Percentiles rank a stretch among this genome's conserved stretches.
These are phyloP conservation scores for Schizosaccharomyces pombe DNA, from an alignment of 805 yeast species.

Conservation along the genomic window DNA sequence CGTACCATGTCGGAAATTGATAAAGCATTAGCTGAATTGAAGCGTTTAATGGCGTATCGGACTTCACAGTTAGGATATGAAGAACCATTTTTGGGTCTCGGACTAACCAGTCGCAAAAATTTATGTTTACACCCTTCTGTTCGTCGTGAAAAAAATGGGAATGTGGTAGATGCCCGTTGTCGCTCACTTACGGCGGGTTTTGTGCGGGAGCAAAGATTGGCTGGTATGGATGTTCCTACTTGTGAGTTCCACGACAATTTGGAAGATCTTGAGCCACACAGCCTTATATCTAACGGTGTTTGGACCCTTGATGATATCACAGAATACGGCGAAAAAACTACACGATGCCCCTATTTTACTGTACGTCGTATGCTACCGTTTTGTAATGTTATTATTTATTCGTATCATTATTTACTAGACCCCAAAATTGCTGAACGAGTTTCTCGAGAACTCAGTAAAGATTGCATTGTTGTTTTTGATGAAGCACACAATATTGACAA, in stretches of 20 bases:
- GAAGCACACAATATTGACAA: conserved; percentile 95
- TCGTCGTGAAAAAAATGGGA: conserved; percentile 70
- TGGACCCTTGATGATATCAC: conserved; percentile 74
- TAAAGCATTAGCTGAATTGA: conserved; percentile 80
- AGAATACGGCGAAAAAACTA: conserved; percentile 51
- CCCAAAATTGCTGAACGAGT: conserved; percentile 95
- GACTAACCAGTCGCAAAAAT: conserved; percentile 83
- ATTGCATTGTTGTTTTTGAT: conserved; percentile 82
- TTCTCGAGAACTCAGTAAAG: conserved; percentile 73
- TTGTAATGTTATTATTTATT: conserved; percentile 83
- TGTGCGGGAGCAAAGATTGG: conserved; percentile 40
- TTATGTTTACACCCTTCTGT: conserved; percentile 77
- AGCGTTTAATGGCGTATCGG: conserved; percentile 68
- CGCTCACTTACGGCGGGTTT: conserved; percentile 86
- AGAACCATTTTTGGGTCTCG: conserved; percentile 85
- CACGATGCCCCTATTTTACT: conserved; percentile 88
- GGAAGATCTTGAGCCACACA: conserved; percentile 65
- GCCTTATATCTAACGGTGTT: conserved; percentile 77
- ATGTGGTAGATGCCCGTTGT: conserved; percentile 86
- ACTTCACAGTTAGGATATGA: conserved; percentile 57
- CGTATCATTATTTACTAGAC: conserved; percentile 85
- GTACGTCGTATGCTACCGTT: conserved; percentile 71
- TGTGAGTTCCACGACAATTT: conserved; percentile 85
- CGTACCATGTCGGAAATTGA: conserved; percentile 99
- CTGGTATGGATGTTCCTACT: conserved; percentile 33